A percentile compares a stretch with the other conserved stretches of the same genome.
phyloP scores from a whole-genome alignment of 1,284 basidiomycete species.

The Tremellales sp. region DNA sequence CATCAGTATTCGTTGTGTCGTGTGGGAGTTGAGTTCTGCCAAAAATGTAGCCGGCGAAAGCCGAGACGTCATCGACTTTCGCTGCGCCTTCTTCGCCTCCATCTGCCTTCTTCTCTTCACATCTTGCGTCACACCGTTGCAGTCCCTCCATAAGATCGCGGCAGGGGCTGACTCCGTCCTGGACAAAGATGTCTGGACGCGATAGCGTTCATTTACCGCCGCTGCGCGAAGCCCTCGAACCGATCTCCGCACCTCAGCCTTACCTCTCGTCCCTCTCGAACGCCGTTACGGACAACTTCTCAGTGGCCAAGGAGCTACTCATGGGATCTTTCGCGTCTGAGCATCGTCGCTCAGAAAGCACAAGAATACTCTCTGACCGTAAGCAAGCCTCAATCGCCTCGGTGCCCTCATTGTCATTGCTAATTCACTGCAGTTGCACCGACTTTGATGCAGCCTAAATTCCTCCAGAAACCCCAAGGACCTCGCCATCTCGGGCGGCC shows the following conservation, averaged over 20 bases:
- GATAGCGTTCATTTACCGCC: slow-evolving; percentile 10
- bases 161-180: not conserved
- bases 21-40: too few relatives aligned
- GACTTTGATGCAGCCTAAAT: slow-evolving; percentile 79
- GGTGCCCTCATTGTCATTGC: too few relatives aligned
- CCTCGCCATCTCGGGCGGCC: slow-evolving; percentile 53
- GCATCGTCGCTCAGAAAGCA: slow-evolving; percentile 39
- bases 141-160: too few relatives aligned
- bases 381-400: slow-evolving; percentile 23
- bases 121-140: too few relatives aligned
- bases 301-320: slow-evolving; percentile 45
- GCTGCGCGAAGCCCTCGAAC: slow-evolving; percentile 32
- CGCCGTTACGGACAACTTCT: slow-evolving; percentile 26
- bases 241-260: slow-evolving; percentile 27
- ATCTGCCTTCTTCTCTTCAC: not conserved
- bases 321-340: slow-evolving; percentile 43
- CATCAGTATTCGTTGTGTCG: slow-evolving; percentile 57
- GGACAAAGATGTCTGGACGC: not conserved
- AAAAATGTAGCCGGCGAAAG: too few relatives aligned
- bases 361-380: slow-evolving; percentile 46
- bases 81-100: not conserved
- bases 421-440: slow-evolving; percentile 68
- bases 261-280: slow-evolving; percentile 25
- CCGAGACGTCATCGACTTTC: too few relatives aligned
- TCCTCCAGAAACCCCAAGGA: slow-evolving; percentile 61